These are phyloP conservation scores for Aethionema arabicum DNA, from an alignment of 345 rosid species.

Conservation along the genomic window DNA sequence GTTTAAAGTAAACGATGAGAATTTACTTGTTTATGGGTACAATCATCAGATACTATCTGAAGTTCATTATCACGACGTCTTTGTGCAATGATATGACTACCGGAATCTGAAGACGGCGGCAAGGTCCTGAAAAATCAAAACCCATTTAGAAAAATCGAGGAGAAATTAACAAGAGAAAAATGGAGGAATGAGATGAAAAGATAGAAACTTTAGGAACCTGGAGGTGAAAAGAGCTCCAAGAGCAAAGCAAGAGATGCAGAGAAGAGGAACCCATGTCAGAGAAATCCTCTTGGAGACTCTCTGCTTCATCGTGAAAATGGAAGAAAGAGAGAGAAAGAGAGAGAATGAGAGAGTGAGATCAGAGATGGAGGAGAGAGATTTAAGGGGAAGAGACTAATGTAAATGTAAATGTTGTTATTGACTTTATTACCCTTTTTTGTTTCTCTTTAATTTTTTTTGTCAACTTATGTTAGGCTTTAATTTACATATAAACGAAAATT, in stretches of 20 bases:
- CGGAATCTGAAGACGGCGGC: constrained; percentile 48
- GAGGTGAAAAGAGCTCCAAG: constrained; percentile 72
- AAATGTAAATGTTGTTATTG: not conserved
- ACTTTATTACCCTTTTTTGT: not conserved
- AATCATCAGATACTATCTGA: constrained; percentile 55
- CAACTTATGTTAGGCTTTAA: not conserved
- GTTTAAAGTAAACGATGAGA: not conserved
- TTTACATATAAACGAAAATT: not conserved
- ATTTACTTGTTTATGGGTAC: constrained; percentile 57
- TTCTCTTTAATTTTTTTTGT: not conserved
- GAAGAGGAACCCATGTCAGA: constrained; percentile 68
- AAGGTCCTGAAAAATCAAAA: constrained; percentile 48
- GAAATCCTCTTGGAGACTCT: constrained; percentile 54
- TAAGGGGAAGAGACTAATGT: constrained; percentile 9
- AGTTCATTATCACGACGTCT: constrained; percentile 60
- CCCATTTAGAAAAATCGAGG: constrained; percentile 1
- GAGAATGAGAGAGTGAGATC: constrained; percentile 11
- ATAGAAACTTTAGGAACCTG: constrained; percentile 42
- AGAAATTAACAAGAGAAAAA: constrained; percentile 3
- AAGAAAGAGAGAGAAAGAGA: constrained; percentile 3
- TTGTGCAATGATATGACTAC: constrained; percentile 51
- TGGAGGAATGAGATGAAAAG: not conserved
- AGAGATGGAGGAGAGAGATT: constrained; percentile 13
- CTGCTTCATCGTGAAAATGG: constrained; percentile 56
- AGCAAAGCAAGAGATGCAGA: constrained; percentile 70